Evolutionary conservation across 106 monocot species (phyloP), one percentile per base, ranked within the genome.

Genomic region (Platanthera zijinensis): DNA sequence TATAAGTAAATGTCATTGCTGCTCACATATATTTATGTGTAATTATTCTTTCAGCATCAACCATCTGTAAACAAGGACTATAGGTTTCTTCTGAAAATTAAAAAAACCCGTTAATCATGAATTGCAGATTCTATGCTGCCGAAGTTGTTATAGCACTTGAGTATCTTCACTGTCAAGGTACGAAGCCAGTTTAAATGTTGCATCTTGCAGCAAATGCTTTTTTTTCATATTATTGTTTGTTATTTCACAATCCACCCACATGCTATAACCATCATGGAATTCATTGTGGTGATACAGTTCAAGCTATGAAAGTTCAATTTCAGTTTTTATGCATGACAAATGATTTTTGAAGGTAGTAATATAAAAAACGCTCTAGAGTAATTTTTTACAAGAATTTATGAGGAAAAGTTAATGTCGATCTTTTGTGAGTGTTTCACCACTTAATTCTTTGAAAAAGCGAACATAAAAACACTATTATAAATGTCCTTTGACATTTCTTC

Each of bases 161-260:
- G 75, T 97, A 97, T 76, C 97, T 97, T 76, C 97, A 97, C 76
- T 97, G 97, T 83, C 97, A 94, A 97, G 97, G 97, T 94, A 82
- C 52, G 77, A 14, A 80, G 19, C 62, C 72, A 56, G 7, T 57
- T 10, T 53, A 15, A 72, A 51, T 3, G 39, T 50, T 50, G 51
- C 3, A 7, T 50, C 18, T 50, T 22, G 10, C 10, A 50, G 22
- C 51, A 72, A 51, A 21, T 10, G 18, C 9, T 50, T 72, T 48
- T 14, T 25, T 67, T 48, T 39, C 10, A 70, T 70, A 15, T 70
- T 48, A 39, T 25, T 67, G 4, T 67, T 39, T 39, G 39, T 30
- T 67, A 30, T 48, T 70, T 70, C 9, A 70, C 8, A 12, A 70
- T 70, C 48, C 8, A 46, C 70, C 39, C 0, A 6, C 70, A 28